Base-by-base conservation (phyloP, 139 green algal species). In the Coelastrella sp. region DNA sequence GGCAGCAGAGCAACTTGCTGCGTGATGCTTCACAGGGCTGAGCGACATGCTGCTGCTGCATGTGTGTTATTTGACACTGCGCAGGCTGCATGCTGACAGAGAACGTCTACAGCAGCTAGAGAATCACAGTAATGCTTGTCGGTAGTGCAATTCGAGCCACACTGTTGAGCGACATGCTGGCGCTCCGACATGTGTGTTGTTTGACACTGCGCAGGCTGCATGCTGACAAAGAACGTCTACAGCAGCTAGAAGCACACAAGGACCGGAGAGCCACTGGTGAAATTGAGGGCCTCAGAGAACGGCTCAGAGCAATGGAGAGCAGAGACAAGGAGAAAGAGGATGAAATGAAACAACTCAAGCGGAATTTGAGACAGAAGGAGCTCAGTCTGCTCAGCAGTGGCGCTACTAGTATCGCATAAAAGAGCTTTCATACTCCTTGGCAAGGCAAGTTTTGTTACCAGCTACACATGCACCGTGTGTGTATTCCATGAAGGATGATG, bases 281-380 rank as follows among this genome's bases (percentile, higher is more conserved):
- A 61, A 86, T 91, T 22, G 87, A 91, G 19, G 68, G 60, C 3
- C 87, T 91, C 61, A 76, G 87, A 4, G 54, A 77, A 23, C 77
- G 77, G 4, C 77, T 91, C 77, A 80, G 76, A 4, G 77, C 17
- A 22, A 76, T 91, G 87, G 87, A 91, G 77, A 32, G 73, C 20
- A n/a, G 61, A 3, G 60, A 91, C 20, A 73, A 85, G 65, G 87
- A 91, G 13, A 85, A 91, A 58, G 87, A 91, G 32, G 87, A 86
- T 7, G 87, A 91, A 54, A 61, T 91, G 61, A 91, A 91, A 64
- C 59, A 54, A 64, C 87, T 91, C 19, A 76, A 66, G 78, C 54
- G 77, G 16, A 86, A 32, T 58, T 19, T 91, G 65, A 59, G 87
- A 16, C 56, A 85, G 14, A 86, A 86, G 56, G 87, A 91, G 78